Base-by-base conservation (phyloP, 2,329 filamentous ascomycete genomes). In the Lasiodiplodia theobromae region DNA sequence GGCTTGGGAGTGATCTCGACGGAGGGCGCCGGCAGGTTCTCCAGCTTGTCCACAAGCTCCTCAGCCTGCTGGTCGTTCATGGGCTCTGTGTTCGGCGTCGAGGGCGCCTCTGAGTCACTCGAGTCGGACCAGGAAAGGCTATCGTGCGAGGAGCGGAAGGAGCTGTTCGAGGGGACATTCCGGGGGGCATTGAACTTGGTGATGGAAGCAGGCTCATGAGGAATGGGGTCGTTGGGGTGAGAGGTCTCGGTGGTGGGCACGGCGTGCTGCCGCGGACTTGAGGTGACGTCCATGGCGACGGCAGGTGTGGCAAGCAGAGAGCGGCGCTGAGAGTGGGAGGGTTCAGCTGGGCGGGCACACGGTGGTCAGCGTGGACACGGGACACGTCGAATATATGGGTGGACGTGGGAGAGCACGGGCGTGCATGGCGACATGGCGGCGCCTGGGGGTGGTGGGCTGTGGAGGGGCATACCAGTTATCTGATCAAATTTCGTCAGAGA, bases 221-320 rank as follows among this genome's bases (percentile, higher is more conserved):
- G 82, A 21, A 84, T 81, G 1, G 82, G 82, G 70, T 84, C 80
- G 73, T 81, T 71, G 0, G 82, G 82, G 71, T 84, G 81, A 56
- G 82, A 83, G 54, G 81, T 83, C 3, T 77, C 72, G 49, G 77
- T 79, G 68, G 77, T 76, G 38, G 83, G 82, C 54, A 84, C 79
- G 68, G 72, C 75, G 64, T 73, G 76, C 64, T 80, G 78, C 64
- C 53, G 62, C n/a, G 72, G 74, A 70, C 77, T 76, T 37, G 74
- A 72, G 47, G 60, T 64, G 25, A 49, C 44, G 47, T 52, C 60
- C 71, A 68, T 69, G 31, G 72, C 69, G 34, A 74, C 60, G 67
- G 72, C 66, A 51, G 75, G 69, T 52, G 71, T 69, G 63, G 57
- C 31, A 68, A 38, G 66, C 71, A 69, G 67, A 68, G 51, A 58